Evolutionary conservation across 169 alveolate genomes (phyloP).

Genomic region (Plasmodium coatneyi): DNA sequence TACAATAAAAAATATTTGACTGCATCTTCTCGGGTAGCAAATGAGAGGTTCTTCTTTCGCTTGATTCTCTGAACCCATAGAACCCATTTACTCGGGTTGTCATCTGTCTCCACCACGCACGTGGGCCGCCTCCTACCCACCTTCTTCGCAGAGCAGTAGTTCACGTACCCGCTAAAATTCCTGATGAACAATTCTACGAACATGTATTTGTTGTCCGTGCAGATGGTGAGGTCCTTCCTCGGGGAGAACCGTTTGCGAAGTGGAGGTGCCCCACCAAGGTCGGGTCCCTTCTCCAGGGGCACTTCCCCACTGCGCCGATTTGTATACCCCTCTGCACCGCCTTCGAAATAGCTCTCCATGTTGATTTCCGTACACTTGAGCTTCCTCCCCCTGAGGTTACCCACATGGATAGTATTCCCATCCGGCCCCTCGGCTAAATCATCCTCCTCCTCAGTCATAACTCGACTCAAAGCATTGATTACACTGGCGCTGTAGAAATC

Average conservation of each 20-base stretch:
- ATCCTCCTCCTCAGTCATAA: neutral
- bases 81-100: constrained; percentile 47
- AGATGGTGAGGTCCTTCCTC: constrained; percentile 31
- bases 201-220: constrained; percentile 52
- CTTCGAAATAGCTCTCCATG: constrained; percentile 20
- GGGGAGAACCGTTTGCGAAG: neutral
- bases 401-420: neutral
- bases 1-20: constrained; percentile 42
- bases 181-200: constrained; percentile 44
- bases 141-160: constrained; percentile 55
- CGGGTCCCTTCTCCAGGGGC: neutral
- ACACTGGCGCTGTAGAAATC: constrained; percentile 1
- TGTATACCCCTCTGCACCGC: neutral
- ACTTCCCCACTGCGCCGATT: neutral
- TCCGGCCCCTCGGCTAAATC: neutral
- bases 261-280: neutral
- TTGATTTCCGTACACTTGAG: constrained; percentile 4
- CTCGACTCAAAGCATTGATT: neutral
- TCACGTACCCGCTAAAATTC: constrained; percentile 53
- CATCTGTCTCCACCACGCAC: constrained; percentile 50
- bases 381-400: neutral
- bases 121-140: constrained; percentile 43
- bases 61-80: constrained; percentile 70
- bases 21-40: constrained; percentile 48
- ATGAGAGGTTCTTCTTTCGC: constrained; percentile 49